A percentile compares a stretch with the other conserved stretches of the same genome.
Conservation (phyloP, 2,329 filamentous ascomycete genomes). For the Stachybotrys chlorohalonatus region DNA sequence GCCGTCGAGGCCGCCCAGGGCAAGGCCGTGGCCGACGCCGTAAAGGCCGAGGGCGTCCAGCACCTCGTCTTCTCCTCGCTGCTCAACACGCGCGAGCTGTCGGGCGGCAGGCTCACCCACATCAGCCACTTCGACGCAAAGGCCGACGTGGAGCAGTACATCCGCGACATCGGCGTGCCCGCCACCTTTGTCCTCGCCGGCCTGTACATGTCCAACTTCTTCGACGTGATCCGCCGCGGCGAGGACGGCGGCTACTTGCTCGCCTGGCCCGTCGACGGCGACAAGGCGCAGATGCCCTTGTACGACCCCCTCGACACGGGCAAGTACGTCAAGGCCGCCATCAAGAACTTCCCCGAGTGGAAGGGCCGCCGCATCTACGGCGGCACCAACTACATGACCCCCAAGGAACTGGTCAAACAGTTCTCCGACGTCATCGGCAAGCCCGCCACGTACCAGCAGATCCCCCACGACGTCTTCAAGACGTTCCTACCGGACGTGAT, state of each 20-base stretch:
- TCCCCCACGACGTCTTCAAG: slow-evolving; percentile 25
- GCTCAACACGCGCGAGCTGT: slow-evolving; percentile 25
- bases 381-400: slow-evolving; percentile 26
- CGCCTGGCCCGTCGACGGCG: slow-evolving; percentile 16
- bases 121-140: slow-evolving; percentile 48
- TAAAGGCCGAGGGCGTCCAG: slow-evolving; percentile 31
- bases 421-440: slow-evolving; percentile 25
- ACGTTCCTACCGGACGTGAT: slow-evolving; percentile 17
- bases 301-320: slow-evolving; percentile 31
- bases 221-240: slow-evolving; percentile 15
- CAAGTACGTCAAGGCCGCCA: slow-evolving; percentile 24
- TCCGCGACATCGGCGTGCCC: slow-evolving; percentile 36
- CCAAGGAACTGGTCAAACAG: slow-evolving; percentile 19
- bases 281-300: slow-evolving; percentile 25
- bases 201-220: slow-evolving; percentile 44
- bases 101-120: slow-evolving; percentile 24
- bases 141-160: slow-evolving; percentile 46
- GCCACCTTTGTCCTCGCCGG: slow-evolving; percentile 43
- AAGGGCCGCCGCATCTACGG: slow-evolving; percentile 24
- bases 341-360: slow-evolving; percentile 15
- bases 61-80: slow-evolving; percentile 39
- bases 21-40: slow-evolving; percentile 35
- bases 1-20: slow-evolving; percentile 31
- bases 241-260: slow-evolving; percentile 17
- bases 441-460: slow-evolving; percentile 16